A percentile compares a stretch with the other conserved stretches of the same genome.
Conservation (phyloP, 2,329 filamentous ascomycete species). For the Esteya vermicola region DNA sequence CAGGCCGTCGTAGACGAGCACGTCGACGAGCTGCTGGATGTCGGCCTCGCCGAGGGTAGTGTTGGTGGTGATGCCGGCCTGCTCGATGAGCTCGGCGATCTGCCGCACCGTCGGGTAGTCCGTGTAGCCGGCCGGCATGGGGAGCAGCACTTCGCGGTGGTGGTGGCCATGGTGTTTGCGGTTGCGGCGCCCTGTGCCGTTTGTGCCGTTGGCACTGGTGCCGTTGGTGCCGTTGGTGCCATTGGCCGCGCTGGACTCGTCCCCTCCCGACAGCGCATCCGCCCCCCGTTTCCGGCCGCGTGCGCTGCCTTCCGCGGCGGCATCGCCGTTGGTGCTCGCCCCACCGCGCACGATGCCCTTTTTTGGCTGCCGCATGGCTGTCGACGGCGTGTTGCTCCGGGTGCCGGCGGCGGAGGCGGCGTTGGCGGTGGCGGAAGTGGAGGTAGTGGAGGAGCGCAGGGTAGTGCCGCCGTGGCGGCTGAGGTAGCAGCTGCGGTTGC, state of each 20-base stretch:
- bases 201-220: background rate
- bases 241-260: background rate
- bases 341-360: slow-evolving; percentile 27
- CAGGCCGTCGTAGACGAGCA: slow-evolving; percentile 77
- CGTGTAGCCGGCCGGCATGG: slow-evolving; percentile 51
- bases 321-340: background rate
- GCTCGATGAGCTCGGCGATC: slow-evolving; percentile 61
- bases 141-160: slow-evolving; percentile 26
- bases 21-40: slow-evolving; percentile 73
- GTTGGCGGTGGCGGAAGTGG: slow-evolving; percentile 20
- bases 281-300: slow-evolving; percentile 35
- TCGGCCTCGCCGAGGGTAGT: slow-evolving; percentile 58
- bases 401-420: slow-evolving; percentile 14
- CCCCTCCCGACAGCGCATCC: slow-evolving; percentile 26
- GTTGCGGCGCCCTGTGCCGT: slow-evolving; percentile 9
- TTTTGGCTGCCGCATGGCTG: slow-evolving; percentile 16
- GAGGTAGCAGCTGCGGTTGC: slow-evolving; percentile 55
- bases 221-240: slow-evolving; percentile 4
- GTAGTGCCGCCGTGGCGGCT: slow-evolving; percentile 20
- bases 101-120: slow-evolving; percentile 69
- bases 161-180: slow-evolving; percentile 14
- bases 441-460: too few species aligned
- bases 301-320: background rate
- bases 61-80: slow-evolving; percentile 56
- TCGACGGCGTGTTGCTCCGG: too few species aligned